Percentiles rank a stretch among this genome's conserved stretches.
Conservation (phyloP, 2,329 filamentous ascomycete species). For the Talaromyces sp. region DNA sequence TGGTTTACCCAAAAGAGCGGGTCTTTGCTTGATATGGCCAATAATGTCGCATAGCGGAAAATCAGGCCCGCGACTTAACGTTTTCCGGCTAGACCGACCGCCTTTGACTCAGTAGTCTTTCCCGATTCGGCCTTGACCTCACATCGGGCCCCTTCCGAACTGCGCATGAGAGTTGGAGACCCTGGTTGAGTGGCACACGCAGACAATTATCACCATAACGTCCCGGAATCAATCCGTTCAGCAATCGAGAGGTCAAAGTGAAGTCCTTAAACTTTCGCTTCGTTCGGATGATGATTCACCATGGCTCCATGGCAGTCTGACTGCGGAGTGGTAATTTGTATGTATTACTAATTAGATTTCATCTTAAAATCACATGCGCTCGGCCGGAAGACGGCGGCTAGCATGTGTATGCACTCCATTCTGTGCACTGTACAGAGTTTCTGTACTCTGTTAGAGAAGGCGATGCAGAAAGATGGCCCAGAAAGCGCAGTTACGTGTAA, state of each 20-base stretch:
- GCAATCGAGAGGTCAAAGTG: neutral
- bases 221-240: neutral
- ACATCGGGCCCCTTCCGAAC: no score
- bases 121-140: neutral
- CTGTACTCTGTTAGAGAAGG: no score
- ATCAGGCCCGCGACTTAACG: no score
- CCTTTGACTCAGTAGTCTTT: neutral
- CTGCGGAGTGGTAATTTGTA: no score
- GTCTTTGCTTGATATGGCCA: neutral
- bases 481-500: no score
- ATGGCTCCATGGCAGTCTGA: no score
- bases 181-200: neutral
- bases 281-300: neutral
- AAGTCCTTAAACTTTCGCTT: neutral
- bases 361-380: no score
- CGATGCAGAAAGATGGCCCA: no score
- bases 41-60: neutral
- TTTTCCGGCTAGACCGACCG: neutral
- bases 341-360: no score
- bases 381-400: no score
- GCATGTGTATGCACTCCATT: no score
- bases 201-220: neutral
- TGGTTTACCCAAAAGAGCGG: neutral
- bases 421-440: no score
- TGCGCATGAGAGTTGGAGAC: neutral